These are phyloP conservation scores for Macaranga tanarius DNA, from an alignment of 441 rosid genomes.

Conservation along the genomic window DNA sequence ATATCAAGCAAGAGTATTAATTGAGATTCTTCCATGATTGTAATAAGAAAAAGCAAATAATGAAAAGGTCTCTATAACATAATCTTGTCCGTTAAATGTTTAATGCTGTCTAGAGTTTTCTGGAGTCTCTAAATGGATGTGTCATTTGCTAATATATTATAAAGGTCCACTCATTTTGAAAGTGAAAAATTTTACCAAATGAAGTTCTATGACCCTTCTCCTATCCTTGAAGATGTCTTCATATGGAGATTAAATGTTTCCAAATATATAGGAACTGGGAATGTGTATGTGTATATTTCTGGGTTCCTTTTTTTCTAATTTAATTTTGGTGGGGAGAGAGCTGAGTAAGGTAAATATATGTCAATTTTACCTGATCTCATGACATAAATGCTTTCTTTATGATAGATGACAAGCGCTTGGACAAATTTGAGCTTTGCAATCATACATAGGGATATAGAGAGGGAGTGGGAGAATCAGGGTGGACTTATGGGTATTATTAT, in stretches of 20 bases:
- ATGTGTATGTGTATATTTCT: slow-evolving; percentile 2
- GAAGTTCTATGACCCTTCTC: background rate
- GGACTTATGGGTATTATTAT: slow-evolving; percentile 64
- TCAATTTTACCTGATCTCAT: slow-evolving; percentile 65
- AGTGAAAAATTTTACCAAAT: background rate
- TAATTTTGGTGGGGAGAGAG: slow-evolving; percentile 35
- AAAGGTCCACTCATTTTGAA: background rate
- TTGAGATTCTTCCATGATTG: background rate
- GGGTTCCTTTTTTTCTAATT: slow-evolving; percentile 20
- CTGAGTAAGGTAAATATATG: slow-evolving; percentile 57
- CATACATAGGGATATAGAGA: slow-evolving; percentile 87
- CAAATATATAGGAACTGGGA: slow-evolving; percentile 2
- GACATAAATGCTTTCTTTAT: slow-evolving; percentile 95
- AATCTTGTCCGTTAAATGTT: background rate
- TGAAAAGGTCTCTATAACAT: background rate
- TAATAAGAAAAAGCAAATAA: background rate
- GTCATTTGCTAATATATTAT: background rate
- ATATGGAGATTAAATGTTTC: background rate
- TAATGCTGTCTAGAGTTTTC: background rate
- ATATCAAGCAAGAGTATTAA: background rate
- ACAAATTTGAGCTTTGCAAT: slow-evolving; percentile 92
- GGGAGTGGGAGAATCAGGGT: slow-evolving; percentile 88
- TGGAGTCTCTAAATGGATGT: background rate
- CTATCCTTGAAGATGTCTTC: slow-evolving; percentile 5
- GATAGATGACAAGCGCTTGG: slow-evolving; percentile 99